phyloP scores from a whole-genome alignment of 495 filamentous ascomycete genomes.

The Polyplosphaeria fusca region DNA sequence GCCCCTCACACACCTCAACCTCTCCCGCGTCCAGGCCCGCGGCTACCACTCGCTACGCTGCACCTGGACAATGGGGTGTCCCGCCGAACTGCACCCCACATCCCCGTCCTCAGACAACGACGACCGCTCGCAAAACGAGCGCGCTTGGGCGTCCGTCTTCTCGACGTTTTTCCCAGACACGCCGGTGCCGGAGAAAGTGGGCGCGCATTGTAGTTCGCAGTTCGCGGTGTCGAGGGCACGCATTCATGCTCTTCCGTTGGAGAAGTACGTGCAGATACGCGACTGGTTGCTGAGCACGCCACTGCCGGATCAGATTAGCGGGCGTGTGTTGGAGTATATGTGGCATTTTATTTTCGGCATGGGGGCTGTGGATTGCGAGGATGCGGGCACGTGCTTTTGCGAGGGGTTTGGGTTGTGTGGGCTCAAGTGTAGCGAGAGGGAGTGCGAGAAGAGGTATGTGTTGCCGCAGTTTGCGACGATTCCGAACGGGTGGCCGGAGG shows the following conservation, averaged over 20 bases:
- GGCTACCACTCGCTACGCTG: slow-evolving; percentile 32
- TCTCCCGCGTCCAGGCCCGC: slow-evolving; percentile 19
- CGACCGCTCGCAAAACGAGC: slow-evolving; percentile 30
- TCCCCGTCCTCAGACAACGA: slow-evolving; percentile 6
- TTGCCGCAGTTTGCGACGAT: slow-evolving; percentile 29
- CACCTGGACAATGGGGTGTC: slow-evolving; percentile 34
- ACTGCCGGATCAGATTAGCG: slow-evolving; percentile 27
- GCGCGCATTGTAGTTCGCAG: slow-evolving; percentile 30
- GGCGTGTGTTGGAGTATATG: slow-evolving; percentile 31
- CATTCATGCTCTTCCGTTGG: slow-evolving; percentile 12
- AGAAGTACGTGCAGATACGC: slow-evolving; percentile 24
- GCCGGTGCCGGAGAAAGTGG: slow-evolving; percentile 25
- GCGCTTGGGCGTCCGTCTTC: slow-evolving; percentile 22
- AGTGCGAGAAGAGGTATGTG: slow-evolving; percentile 31
- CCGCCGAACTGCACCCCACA: slow-evolving; percentile 26
- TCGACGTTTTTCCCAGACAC: slow-evolving; percentile 17
- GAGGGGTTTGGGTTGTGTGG: slow-evolving; percentile 33
- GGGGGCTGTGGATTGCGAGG: slow-evolving; percentile 31
- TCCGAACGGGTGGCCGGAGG: slow-evolving; percentile 31
- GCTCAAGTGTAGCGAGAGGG: slow-evolving; percentile 26
- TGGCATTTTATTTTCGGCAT: slow-evolving; percentile 35
- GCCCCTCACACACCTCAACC: slow-evolving; percentile 22
- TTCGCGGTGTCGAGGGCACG: slow-evolving; percentile 33
- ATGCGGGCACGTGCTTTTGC: slow-evolving; percentile 33
- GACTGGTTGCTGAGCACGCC: slow-evolving; percentile 25